A percentile compares a stretch with the other conserved stretches of the same genome.
phyloP scores from a whole-genome alignment of 2,329 filamentous ascomycete genomes.

The Penicillium sp. region DNA sequence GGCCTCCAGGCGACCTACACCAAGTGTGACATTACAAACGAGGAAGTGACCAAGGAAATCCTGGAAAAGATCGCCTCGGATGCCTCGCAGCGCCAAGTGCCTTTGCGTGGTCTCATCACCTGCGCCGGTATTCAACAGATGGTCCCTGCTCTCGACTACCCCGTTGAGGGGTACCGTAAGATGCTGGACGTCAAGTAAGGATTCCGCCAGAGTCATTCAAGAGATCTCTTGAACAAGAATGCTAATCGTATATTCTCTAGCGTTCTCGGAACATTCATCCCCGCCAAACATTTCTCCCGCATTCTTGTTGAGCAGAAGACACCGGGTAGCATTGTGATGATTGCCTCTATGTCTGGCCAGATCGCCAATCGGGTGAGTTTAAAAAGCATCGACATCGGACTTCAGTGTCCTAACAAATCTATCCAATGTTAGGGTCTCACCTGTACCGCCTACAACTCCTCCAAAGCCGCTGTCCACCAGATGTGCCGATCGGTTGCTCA shows the following conservation, averaged over 20 bases:
- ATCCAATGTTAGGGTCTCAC: conserved; percentile 55
- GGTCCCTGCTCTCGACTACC: conserved; percentile 53
- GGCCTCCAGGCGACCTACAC: conserved; percentile 46
- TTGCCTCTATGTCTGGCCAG: conserved; percentile 72
- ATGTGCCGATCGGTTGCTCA: conserved; percentile 53
- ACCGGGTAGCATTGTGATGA: conserved; percentile 66
- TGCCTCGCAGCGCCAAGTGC: conserved; percentile 22
- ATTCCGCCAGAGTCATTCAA: not conserved
- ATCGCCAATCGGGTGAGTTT: conserved; percentile 62
- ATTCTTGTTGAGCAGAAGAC: conserved; percentile 60
- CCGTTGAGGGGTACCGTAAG: conserved; percentile 39
- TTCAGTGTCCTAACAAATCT: not conserved
- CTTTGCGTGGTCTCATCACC: conserved; percentile 41
- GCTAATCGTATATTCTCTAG: conserved; percentile 10
- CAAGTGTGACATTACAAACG: conserved; percentile 55
- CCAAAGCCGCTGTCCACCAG: conserved; percentile 55
- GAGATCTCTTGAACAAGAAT: not conserved
- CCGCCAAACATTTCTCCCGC: conserved; percentile 37
- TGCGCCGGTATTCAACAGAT: conserved; percentile 57
- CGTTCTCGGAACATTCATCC: conserved; percentile 42
- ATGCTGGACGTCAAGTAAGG: conserved; percentile 41
- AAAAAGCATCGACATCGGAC: too few relatives aligned
- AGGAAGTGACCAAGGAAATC: conserved; percentile 41
- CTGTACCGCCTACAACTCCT: conserved; percentile 63
- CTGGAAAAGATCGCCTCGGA: conserved; percentile 43